These are phyloP conservation scores for button mushroom (Agaricus bisporus) DNA, from an alignment of 768 basidiomycete genomes.

Conservation along the genomic window DNA sequence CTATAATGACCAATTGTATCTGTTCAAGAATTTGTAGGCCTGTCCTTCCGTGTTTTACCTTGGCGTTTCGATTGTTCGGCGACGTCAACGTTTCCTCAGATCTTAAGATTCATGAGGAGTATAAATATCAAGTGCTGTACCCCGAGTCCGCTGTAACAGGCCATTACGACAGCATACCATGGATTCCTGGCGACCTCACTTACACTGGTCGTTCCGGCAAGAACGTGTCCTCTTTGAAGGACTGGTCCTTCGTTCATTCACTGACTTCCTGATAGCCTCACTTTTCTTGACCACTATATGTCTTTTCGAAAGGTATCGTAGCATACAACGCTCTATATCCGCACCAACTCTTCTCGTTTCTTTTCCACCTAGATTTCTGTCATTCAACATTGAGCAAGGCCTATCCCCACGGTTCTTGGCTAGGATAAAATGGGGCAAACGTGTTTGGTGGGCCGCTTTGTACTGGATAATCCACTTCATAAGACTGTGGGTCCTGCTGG, in stretches of 20 bases:
- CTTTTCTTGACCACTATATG: slow-evolving; percentile 44
- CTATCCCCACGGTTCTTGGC: slow-evolving; percentile 37
- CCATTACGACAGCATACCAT: slow-evolving; percentile 4
- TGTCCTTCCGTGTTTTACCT: too few relatives aligned
- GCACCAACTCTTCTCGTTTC: neutral
- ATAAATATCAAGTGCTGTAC: neutral
- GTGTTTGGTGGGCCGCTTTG: slow-evolving; percentile 47
- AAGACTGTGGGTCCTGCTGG: slow-evolving; percentile 42
- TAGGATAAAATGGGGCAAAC: slow-evolving; percentile 36
- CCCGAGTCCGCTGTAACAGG: neutral
- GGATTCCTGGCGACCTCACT: slow-evolving; percentile 20
- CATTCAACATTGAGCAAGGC: slow-evolving; percentile 41
- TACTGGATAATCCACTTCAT: slow-evolving; percentile 55
- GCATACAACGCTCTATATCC: neutral
- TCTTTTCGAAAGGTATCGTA: slow-evolving; percentile 49
- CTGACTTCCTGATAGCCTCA: slow-evolving; percentile 40
- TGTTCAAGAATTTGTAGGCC: too few relatives aligned
- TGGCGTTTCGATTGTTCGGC: too few relatives aligned
- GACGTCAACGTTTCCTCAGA: neutral
- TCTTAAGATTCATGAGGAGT: neutral
- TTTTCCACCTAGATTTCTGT: slow-evolving; percentile 34
- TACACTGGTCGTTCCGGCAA: slow-evolving; percentile 37
- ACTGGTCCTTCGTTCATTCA: slow-evolving; percentile 38
- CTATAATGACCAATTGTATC: too few relatives aligned
- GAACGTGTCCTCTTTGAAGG: slow-evolving; percentile 34